Percentiles rank a stretch among this genome's conserved stretches.
phyloP scores from a whole-genome alignment of 2,329 filamentous ascomycete species.

The Botrytis galanthina region DNA sequence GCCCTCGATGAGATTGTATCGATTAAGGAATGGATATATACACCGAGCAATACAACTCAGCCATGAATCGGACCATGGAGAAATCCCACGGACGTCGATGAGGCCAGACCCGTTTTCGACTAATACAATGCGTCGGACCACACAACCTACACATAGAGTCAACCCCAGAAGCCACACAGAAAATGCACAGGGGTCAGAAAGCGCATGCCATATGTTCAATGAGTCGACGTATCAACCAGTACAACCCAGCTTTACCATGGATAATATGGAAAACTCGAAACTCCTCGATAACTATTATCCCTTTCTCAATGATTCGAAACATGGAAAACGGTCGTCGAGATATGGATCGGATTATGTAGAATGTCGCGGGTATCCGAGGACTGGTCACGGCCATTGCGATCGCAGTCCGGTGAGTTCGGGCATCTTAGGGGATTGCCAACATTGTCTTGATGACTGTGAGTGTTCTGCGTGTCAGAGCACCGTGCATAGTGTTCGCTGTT shows the following conservation, averaged over 20 bases:
- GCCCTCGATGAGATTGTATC: neutral
- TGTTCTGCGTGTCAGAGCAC: conserved; percentile 32
- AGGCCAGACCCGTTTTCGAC: neutral
- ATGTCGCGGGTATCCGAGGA: conserved; percentile 33
- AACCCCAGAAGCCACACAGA: neutral
- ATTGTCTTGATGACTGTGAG: conserved; percentile 35
- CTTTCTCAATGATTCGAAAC: neutral
- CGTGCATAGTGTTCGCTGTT: conserved; percentile 34
- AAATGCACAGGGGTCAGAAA: neutral
- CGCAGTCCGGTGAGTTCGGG: conserved; percentile 29
- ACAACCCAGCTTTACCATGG: neutral
- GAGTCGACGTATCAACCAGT: neutral
- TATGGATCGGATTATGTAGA: conserved; percentile 19
- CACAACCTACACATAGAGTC: neutral
- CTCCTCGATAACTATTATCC: neutral
- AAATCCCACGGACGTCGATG: neutral
- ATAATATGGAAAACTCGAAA: neutral
- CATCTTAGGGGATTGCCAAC: conserved; percentile 34
- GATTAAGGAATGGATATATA: neutral
- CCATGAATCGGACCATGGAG: neutral
- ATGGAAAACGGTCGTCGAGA: neutral
- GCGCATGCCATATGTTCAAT: neutral
- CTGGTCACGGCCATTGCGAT: conserved; percentile 28
- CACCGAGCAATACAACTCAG: neutral
- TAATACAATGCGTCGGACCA: neutral